These are phyloP conservation scores for Crithidia sp. DNA, from an alignment of 208 protist species.

Conservation along the genomic window DNA sequence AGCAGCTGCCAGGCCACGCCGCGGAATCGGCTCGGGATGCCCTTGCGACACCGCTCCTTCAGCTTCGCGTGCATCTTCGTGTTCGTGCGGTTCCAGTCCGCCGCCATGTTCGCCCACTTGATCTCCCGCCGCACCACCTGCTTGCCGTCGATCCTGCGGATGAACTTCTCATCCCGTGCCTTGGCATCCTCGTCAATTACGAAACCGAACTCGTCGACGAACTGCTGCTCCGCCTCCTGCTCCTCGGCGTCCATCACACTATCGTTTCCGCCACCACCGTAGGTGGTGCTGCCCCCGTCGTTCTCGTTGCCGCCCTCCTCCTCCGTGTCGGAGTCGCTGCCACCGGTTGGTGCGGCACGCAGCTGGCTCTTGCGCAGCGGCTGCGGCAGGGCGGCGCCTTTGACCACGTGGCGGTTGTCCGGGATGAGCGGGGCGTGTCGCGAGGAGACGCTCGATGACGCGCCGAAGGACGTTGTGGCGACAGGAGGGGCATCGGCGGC, in stretches of 20 bases:
- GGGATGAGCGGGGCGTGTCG: conserved; percentile 21
- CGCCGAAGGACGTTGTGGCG: neutral
- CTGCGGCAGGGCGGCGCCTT: conserved; percentile 30
- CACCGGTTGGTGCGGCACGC: conserved; percentile 41
- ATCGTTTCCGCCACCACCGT: conserved; percentile 5
- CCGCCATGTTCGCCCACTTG: conserved; percentile 91
- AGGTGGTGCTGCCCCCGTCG: conserved; percentile 7
- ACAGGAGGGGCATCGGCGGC: neutral
- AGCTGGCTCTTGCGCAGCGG: conserved; percentile 46
- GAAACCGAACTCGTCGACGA: conserved; percentile 93
- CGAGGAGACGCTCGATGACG: conserved; percentile 1
- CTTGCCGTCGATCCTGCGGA: conserved; percentile 71
- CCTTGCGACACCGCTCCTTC: conserved; percentile 91
- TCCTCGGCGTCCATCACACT: conserved; percentile 34
- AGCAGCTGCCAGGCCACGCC: conserved; percentile 90
- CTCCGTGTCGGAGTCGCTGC: conserved; percentile 64
- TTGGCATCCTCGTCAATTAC: conserved; percentile 75
- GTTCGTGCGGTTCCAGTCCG: conserved; percentile 82
- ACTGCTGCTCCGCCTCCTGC: conserved; percentile 65
- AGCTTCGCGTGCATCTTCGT: conserved; percentile 75
- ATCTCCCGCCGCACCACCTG: conserved; percentile 77
- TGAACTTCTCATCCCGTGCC: conserved; percentile 63
- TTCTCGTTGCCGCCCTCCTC: conserved; percentile 15
- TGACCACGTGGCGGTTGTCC: conserved; percentile 22
- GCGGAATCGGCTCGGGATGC: conserved; percentile 83